Percentiles rank a stretch among this genome's conserved stretches.
Conservation (phyloP, 2,329 filamentous ascomycete genomes). For the Sporothrix curviconia region DNA sequence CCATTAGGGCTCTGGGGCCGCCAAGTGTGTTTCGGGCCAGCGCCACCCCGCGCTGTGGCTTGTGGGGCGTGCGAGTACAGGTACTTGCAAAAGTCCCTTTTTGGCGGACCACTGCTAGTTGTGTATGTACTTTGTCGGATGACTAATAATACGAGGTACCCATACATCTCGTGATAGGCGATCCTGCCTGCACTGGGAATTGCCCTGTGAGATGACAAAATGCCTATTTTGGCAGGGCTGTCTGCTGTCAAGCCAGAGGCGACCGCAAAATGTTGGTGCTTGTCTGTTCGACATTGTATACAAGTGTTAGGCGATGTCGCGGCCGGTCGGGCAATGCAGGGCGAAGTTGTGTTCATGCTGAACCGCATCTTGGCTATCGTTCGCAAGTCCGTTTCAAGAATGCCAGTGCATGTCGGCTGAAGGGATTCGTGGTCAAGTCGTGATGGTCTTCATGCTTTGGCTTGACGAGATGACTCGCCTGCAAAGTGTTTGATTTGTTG, state of each 20-base stretch:
- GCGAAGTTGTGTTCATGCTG: background rate
- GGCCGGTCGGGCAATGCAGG: background rate
- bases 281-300: too few species aligned
- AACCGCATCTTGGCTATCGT: background rate
- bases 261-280: too few species aligned
- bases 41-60: slow-evolving; percentile 9
- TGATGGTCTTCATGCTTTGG: too few species aligned
- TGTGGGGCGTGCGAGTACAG: background rate
- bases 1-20: slow-evolving; percentile 1
- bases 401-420: background rate
- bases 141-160: slow-evolving; percentile 8
- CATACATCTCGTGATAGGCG: background rate
- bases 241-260: background rate
- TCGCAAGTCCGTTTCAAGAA: background rate
- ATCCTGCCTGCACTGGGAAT: slow-evolving; percentile 3
- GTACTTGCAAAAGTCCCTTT: background rate
- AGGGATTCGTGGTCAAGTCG: too few species aligned
- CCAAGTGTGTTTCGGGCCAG: slow-evolving; percentile 6
- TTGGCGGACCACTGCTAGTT: background rate
- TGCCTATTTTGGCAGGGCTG: background rate
- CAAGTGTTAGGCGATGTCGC: too few species aligned
- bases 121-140: background rate
- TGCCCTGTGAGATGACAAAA: slow-evolving; percentile 5
- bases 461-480: too few species aligned
- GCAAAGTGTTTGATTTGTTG: too few species aligned